Percentiles rank a stretch among this genome's conserved stretches.
Evolutionary conservation across 169 alveolate genomes (phyloP).

Genomic region (Sarcocystis neurona): DNA sequence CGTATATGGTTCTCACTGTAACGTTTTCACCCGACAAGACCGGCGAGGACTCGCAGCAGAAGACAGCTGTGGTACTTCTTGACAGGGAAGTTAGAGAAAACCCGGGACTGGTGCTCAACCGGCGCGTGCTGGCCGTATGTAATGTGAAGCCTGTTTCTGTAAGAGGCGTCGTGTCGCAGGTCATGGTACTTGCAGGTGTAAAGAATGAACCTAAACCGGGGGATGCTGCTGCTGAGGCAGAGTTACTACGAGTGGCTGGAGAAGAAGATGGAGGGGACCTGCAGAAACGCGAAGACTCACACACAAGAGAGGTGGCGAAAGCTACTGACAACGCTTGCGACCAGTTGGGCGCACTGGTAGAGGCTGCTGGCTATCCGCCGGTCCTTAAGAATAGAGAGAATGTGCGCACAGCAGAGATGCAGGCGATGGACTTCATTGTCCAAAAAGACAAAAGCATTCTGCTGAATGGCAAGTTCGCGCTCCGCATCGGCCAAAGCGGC

Average conservation of each 20-base stretch:
- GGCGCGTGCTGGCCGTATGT: background rate
- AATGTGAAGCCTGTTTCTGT: slow-evolving; percentile 20
- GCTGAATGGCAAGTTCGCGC: too few species aligned
- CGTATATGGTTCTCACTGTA: slow-evolving; percentile 3
- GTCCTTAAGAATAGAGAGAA: slow-evolving; percentile 4
- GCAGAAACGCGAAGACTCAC: too few species aligned
- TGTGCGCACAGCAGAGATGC: background rate
- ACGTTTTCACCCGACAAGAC: background rate
- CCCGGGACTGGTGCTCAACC: background rate
- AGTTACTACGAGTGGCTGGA: background rate
- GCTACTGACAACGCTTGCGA: background rate
- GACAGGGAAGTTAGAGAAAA: background rate
- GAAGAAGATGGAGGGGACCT: too few species aligned
- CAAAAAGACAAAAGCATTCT: too few species aligned
- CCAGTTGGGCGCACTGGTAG: background rate
- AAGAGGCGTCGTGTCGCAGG: slow-evolving; percentile 14
- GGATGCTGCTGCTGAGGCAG: background rate
- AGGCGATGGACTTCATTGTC: background rate
- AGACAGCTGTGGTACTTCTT: too few species aligned
- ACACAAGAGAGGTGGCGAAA: too few species aligned
- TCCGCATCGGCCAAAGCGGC: too few species aligned
- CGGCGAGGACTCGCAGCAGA: too few species aligned
- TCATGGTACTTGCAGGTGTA: slow-evolving; percentile 13
- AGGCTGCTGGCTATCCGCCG: slow-evolving; percentile 17
- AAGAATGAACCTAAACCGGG: too few species aligned